A percentile compares a stretch with the other conserved stretches of the same genome.
Evolutionary conservation across 257 asterid species (phyloP).

Genomic region (Sherardia arvensis): DNA sequence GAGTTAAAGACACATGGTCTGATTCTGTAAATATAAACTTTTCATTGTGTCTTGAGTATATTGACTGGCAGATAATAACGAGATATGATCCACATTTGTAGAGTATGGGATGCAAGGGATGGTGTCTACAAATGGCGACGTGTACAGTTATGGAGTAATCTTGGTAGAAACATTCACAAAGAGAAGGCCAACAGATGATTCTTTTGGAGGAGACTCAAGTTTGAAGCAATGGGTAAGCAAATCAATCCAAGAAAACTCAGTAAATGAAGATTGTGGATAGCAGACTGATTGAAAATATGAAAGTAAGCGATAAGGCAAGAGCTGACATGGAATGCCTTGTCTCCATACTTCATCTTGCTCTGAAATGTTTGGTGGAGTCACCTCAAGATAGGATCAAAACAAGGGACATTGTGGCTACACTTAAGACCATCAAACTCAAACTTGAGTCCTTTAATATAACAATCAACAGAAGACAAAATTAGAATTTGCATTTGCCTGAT

Average conservation of each 20-base stretch:
- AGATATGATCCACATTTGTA: no score
- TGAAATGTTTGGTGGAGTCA: constrained; percentile 11
- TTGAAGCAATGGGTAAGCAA: constrained; percentile 7
- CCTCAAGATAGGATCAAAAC: constrained; percentile 16
- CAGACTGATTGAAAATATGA: not conserved
- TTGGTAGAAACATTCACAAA: constrained; percentile 13
- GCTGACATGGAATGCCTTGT: not conserved
- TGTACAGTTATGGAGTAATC: constrained; percentile 15
- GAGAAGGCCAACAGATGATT: constrained; percentile 12
- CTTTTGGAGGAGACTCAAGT: constrained; percentile 7
- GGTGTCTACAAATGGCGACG: constrained; percentile 12
- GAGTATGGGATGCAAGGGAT: constrained; percentile 13
- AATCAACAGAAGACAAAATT: not conserved
- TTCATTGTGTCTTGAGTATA: no score
- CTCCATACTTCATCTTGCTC: constrained; percentile 6
- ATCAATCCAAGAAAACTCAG: not conserved
- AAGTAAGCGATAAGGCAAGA: not conserved
- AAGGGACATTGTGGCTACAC: constrained; percentile 3
- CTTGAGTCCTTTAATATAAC: not conserved
- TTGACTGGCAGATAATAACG: no score
- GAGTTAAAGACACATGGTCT: no score
- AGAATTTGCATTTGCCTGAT: no score
- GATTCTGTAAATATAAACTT: no score
- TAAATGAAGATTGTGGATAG: constrained; percentile 10
- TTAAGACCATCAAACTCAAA: constrained; percentile 6